Conservation (phyloP, 164 flowering plant species). For the Magnolia kwangsiensis region DNA sequence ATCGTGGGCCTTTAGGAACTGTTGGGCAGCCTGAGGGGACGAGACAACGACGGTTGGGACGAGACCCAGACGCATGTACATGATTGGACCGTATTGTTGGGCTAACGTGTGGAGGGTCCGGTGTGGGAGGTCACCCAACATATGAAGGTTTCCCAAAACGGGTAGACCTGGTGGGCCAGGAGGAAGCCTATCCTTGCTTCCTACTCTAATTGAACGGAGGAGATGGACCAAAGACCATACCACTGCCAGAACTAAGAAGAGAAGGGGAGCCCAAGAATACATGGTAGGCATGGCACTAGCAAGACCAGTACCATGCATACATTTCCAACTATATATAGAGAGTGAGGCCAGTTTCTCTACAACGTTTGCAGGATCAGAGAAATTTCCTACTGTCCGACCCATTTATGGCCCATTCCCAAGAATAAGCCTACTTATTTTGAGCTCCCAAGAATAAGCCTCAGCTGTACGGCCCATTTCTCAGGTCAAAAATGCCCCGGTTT, state of each 20-base stretch:
- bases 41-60: slow-evolving; percentile 27
- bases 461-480: too few relatives aligned
- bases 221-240: not conserved
- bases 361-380: too few relatives aligned
- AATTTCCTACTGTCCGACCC: too few relatives aligned
- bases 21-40: slow-evolving; percentile 28
- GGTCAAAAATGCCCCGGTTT: too few relatives aligned
- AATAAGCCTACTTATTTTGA: too few relatives aligned
- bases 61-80: slow-evolving; percentile 28
- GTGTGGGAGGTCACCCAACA: slow-evolving; percentile 28
- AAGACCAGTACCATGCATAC: too few relatives aligned
- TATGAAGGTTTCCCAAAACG: slow-evolving; percentile 30
- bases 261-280: not conserved
- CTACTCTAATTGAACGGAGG: not conserved
- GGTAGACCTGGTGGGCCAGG: slow-evolving; percentile 38
- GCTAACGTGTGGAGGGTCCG: slow-evolving; percentile 19
- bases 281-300: not conserved
- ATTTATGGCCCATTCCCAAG: too few relatives aligned
- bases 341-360: too few relatives aligned
- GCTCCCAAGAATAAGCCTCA: too few relatives aligned
- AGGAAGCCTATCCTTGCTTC: slow-evolving; percentile 15
- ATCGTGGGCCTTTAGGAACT: slow-evolving; percentile 31
- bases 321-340: too few relatives aligned
- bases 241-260: not conserved
- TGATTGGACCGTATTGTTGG: slow-evolving; percentile 30